A percentile compares a stretch with the other conserved stretches of the same genome.
Conservation (phyloP, 768 basidiomycete species). For the Pisolithus albus region DNA sequence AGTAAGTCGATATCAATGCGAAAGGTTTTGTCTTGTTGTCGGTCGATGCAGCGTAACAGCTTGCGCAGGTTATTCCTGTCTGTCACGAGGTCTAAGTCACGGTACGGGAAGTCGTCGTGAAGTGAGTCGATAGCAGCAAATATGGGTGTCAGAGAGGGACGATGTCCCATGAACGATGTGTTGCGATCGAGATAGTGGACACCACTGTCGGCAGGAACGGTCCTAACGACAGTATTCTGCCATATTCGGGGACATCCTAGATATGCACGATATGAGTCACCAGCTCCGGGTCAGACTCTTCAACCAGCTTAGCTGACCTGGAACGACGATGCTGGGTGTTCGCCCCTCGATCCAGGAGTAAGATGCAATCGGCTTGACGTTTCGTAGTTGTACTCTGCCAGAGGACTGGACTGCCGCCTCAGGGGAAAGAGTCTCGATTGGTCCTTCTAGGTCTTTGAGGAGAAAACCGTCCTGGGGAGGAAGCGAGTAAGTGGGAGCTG, state of each 20-base stretch:
- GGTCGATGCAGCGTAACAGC: conserved; percentile 45
- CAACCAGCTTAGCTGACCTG: conserved; percentile 29
- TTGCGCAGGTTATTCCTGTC: conserved; percentile 65
- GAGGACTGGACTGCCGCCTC: conserved; percentile 9
- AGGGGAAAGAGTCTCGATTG: conserved; percentile 12
- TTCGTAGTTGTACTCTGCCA: conserved; percentile 23
- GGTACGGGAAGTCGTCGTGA: conserved; percentile 19
- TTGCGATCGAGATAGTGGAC: conserved; percentile 52
- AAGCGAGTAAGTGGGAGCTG: neutral
- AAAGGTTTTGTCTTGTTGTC: conserved; percentile 37
- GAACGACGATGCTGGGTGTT: conserved; percentile 45
- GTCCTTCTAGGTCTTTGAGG: conserved; percentile 16
- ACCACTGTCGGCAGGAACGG: conserved; percentile 49
- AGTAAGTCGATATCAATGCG: conserved; percentile 64
- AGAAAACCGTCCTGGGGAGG: conserved; percentile 10
- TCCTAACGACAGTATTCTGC: conserved; percentile 44
- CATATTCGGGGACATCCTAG: conserved; percentile 59
- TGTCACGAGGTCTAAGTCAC: conserved; percentile 44
- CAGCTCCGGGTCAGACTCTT: neutral
- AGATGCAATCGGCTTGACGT: conserved; percentile 41
- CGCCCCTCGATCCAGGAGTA: conserved; percentile 46
- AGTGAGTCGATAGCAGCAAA: conserved; percentile 49
- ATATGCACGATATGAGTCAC: neutral
- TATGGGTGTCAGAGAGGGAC: conserved; percentile 45
- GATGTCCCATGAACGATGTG: conserved; percentile 34